Base-by-base conservation (phyloP, 176 grass and related monocot species). In the Echinochloa phyllopogon region DNA sequence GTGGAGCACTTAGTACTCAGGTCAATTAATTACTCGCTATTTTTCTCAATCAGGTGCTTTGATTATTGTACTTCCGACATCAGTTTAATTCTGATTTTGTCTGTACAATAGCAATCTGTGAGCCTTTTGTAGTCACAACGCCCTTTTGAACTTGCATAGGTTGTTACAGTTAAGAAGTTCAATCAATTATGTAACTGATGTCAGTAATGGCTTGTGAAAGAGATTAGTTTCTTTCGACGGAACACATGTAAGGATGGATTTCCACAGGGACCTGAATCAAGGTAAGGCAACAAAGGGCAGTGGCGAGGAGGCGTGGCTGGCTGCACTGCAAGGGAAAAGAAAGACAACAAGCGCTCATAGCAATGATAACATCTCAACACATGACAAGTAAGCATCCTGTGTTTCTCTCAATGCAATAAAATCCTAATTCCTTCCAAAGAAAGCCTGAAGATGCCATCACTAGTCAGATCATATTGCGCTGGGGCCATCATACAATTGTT, bases 41-140 rank as follows among this genome's bases (percentile, higher is more conserved):
- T 75, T 85, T 65, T 55, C 7, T n/a, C 56, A 29, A 56, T 86
- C 78, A 56, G 47, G 27, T 66, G 27, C 48, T 56, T 77, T 61
- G 47, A 59, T 45, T 76, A 37, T 69, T 56, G 56, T 55, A 83
- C 72, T 57, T 55, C 58, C 25, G 17, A n/a, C 56, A 56, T 50
- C 72, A 73, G 74, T 72, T 69, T 38, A 73, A 82, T 86, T 65
- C 38, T 6, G 13, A 37, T 71, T 71, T 75, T 83, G 8, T 78
- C 45, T 41, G 57, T 21, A 55, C 69, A 76, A 47, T 55, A 52
- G 20, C 23, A 56, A 77, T 49, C 49, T 80, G 36, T 6, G 20
- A 48, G 7, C 24, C 21, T 39, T 16, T 8, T 17, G 68, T 66
- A 84, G 57, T 58, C 38, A 7, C 6, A 33, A 3, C 6, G 52